Evolutionary conservation across 176 grass and related monocot species (phyloP), one percentile per base, ranked within the genome.

Genomic region (Ampelocalamus luodianensis): DNA sequence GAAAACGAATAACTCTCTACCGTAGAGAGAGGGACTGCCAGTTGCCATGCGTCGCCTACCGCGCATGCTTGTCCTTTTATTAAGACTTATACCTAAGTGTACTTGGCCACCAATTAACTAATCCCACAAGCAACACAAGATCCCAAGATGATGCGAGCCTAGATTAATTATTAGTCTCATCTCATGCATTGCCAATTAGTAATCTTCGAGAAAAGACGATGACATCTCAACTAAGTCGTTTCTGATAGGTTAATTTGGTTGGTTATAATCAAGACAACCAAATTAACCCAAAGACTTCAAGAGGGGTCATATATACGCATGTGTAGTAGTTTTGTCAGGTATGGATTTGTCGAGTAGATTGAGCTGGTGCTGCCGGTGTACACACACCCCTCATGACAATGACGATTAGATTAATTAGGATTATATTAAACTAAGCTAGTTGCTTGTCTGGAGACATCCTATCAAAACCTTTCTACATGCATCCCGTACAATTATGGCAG

Each of bases 61-160:
- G 29, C 29, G 29, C 29, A 29, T 65, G 34, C 70, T 64, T 91
- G 85, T 87, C 85, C 54, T 87, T 91, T 84, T 84, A 91, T 87
- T 79, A 80, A 84, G 89, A 91, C 85, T 55, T 54, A 84, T 80
- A 84, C 81, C 81, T 84, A 84, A 76, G 76, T 87, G 89, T 91
- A 91, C 89, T 91, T 87, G 55, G 69, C 6, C 62, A 62, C 69
- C 69, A 84, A 80, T 92, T 88, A 89, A 86, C 59, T 86, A 92
- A 74, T 85, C 72, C 78, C 75, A 79, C 48, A 74, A 74, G 79
- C 82, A 92, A 92, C 86, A 89, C 83, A 79, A 65, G 90, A 92
- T 89, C 86, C 90, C 79, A 92, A 89, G 90, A 89, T 86, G 90
- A 92, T 82, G 82, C 82, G 89, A 89, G 78, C 90, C 78, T 63